Base-by-base conservation (phyloP, 805 yeast genomes). In the Nakazawaea pomicola region DNA sequence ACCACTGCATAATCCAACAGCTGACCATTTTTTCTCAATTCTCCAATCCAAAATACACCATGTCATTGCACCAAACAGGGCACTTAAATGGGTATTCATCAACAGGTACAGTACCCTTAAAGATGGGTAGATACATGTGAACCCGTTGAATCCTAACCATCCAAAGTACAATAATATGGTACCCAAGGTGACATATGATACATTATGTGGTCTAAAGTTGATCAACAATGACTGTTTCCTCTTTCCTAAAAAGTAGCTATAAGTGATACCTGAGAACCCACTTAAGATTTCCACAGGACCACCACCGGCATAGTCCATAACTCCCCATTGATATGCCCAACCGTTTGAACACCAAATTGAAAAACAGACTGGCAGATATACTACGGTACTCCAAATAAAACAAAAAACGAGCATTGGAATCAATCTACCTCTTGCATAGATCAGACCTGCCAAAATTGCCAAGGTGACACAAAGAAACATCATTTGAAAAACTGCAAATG, bases 321-420 rank as follows among this genome's bases (percentile, higher is more conserved):
- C 98, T 5, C 95, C 96, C 80, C 95, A 91, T 51, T 78, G 70
- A 50, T 72, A 73, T 28, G 96, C 96, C 98, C 98, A 91, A 29
- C 99, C 98, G 34, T 80, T 81, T 1, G 85, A 57, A 43, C 88
- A 83, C 98, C 98, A 91, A 41, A 86, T 79, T 97, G 98, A 90
- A 63, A 80, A 87, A 5, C 91, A 91, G n/a, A 91, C 74, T 0
- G 98, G 98, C 58, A 95, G 84, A 64, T 91, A 91, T 11, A 90
- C 97, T 4, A 87, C 54, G 2, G 99, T 91, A 10, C 91, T 81
- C 95, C 96, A 91, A 40, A 82, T 58, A 58, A 93, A 91, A 18
- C 83, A 57, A 56, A 91, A 86, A 5, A 91, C 73, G 72, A 87
- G 71, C 36, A 84, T 79, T 0, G 98, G 97, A 30, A 88, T 66